Evolutionary conservation across 2,329 filamentous ascomycete species (phyloP).

Genomic region (Xylaria sp.): DNA sequence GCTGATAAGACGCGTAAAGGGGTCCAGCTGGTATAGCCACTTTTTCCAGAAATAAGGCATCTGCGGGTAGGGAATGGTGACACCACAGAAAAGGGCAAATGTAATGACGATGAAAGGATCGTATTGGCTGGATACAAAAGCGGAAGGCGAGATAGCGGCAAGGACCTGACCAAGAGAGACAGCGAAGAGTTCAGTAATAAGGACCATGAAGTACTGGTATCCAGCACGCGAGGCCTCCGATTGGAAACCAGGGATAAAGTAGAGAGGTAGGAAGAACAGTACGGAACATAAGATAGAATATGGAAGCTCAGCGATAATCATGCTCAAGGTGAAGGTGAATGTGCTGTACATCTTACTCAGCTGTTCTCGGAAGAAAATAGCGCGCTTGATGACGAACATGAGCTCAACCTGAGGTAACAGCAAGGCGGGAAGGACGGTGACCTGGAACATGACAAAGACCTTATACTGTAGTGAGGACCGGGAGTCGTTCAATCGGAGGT

Average conservation of each 20-base stretch:
- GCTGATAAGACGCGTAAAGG: conserved; percentile 82
- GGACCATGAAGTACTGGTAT: conserved; percentile 86
- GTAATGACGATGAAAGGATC: conserved; percentile 86
- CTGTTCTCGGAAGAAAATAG: conserved; percentile 87
- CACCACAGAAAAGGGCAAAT: conserved; percentile 87
- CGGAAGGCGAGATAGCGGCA: conserved; percentile 78
- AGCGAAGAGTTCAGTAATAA: conserved; percentile 85
- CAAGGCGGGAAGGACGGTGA: conserved; percentile 83
- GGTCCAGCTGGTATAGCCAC: conserved; percentile 85
- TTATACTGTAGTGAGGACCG: conserved; percentile 82
- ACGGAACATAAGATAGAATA: conserved; percentile 85
- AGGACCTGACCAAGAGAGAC: conserved; percentile 82
- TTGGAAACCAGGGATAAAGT: conserved; percentile 84
- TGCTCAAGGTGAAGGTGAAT: conserved; percentile 79
- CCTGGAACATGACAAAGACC: conserved; percentile 90
- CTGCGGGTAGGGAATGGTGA: conserved; percentile 80
- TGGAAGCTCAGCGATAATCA: conserved; percentile 85
- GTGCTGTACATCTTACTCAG: conserved; percentile 87
- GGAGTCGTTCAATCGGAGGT: conserved; percentile 79
- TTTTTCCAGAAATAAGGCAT: conserved; percentile 82
- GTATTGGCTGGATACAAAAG: conserved; percentile 81
- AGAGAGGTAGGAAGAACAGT: conserved; percentile 82
- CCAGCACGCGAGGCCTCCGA: conserved; percentile 72
- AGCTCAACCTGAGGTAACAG: conserved; percentile 86
- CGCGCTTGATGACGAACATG: conserved; percentile 81